phyloP scores from a whole-genome alignment of 2,329 filamentous ascomycete genomes.

The Beauveria rudraprayagi region DNA sequence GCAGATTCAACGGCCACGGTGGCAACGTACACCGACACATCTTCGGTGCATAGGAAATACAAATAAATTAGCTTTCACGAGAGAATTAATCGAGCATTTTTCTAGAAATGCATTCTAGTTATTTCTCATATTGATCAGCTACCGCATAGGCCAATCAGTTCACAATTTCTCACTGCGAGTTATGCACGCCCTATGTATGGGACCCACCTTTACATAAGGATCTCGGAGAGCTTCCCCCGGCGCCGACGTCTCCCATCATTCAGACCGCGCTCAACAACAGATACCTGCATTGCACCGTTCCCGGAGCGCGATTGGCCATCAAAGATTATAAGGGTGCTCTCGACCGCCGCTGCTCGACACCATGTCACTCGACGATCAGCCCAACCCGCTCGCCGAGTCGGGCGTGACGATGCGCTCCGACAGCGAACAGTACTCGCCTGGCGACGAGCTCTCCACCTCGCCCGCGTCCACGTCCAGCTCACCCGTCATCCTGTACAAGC shows the following conservation, averaged over 20 bases:
- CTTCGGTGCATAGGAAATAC: background rate
- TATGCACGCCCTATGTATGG: background rate
- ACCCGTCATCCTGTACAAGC: conserved; percentile 77
- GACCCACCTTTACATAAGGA: conserved; percentile 5
- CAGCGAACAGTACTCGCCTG: conserved; percentile 71
- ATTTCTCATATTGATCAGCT: background rate
- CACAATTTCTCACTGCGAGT: background rate
- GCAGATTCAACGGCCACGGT: background rate
- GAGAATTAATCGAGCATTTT: no score
- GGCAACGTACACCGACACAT: background rate
- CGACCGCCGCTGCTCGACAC: background rate
- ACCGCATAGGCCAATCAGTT: background rate
- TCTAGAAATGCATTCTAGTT: background rate
- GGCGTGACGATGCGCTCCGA: conserved; percentile 73
- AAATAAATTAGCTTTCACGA: no score
- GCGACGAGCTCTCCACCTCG: conserved; percentile 53
- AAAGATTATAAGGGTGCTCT: no score
- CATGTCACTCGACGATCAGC: conserved; percentile 20
- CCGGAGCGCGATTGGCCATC: no score
- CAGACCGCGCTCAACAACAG: background rate
- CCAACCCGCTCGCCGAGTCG: conserved; percentile 58
- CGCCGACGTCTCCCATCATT: background rate
- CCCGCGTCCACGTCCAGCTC: conserved; percentile 47
- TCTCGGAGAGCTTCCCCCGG: background rate
- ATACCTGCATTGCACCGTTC: no score